Percentiles rank a stretch among this genome's conserved stretches.
Conservation (phyloP, 1,139 yeast genomes). For the Debaryomyces fabryi region DNA sequence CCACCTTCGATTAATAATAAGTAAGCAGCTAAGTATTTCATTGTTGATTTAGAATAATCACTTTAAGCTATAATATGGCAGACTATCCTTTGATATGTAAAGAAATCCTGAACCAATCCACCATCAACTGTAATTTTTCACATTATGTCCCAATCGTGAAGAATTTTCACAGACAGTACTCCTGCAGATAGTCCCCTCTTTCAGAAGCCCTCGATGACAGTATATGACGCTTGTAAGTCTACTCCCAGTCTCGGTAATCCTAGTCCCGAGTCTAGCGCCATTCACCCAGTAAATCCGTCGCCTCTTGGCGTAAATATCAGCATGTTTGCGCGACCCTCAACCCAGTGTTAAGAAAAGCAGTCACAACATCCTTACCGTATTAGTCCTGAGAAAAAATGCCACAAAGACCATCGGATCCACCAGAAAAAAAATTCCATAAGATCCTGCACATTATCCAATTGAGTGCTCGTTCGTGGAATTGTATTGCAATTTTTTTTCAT, state of each 20-base stretch:
- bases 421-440: slow-evolving; percentile 7
- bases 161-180: slow-evolving; percentile 1
- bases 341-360: slow-evolving; percentile 15
- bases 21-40: slow-evolving; percentile 93
- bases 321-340: not conserved
- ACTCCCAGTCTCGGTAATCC: not conserved
- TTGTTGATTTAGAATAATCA: slow-evolving; percentile 52
- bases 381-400: not conserved
- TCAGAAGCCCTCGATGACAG: not conserved
- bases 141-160: slow-evolving; percentile 15
- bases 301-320: not conserved
- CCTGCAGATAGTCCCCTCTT: slow-evolving; percentile 1
- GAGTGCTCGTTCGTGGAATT: slow-evolving; percentile 4
- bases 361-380: slow-evolving; percentile 14
- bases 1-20: slow-evolving; percentile 86
- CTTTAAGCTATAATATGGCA: slow-evolving; percentile 56
- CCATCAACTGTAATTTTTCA: slow-evolving; percentile 4
- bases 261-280: not conserved
- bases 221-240: too few species aligned
- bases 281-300: not conserved
- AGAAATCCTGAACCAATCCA: not conserved
- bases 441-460: slow-evolving; percentile 5
- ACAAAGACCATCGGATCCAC: slow-evolving; percentile 1
- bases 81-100: slow-evolving; percentile 55
- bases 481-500: slow-evolving; percentile 9